phyloP scores from a whole-genome alignment of 176 grass and related monocot species.

The Eragrostis curvula region DNA sequence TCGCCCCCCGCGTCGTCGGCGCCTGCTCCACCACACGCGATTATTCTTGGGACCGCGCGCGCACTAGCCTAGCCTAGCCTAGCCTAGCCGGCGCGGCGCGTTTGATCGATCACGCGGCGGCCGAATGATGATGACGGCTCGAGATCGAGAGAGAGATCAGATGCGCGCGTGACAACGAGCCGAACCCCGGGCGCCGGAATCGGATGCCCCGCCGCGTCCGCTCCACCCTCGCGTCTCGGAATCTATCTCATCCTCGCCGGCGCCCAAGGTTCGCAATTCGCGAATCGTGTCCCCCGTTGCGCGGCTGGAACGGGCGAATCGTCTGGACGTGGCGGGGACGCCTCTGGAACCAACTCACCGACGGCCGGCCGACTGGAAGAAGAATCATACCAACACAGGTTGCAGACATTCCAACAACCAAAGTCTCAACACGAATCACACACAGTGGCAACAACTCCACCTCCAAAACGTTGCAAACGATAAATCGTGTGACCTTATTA shows the following conservation, averaged over 20 bases:
- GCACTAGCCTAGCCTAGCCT: no score
- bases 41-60: slow-evolving; percentile 23
- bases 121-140: not conserved
- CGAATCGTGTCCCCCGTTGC: not conserved
- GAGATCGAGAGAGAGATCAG: no score
- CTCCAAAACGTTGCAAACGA: not conserved
- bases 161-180: not conserved
- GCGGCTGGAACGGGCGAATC: not conserved
- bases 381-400: not conserved
- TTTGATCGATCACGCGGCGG: not conserved
- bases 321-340: not conserved
- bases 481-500: not conserved
- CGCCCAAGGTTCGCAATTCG: not conserved
- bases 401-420: not conserved
- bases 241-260: not conserved
- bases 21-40: not conserved
- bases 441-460: not conserved
- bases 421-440: not conserved
- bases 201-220: slow-evolving; percentile 18
- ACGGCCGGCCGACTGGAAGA: not conserved
- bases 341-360: not conserved
- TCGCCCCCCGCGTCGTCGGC: not conserved
- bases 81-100: not conserved
- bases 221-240: not conserved
- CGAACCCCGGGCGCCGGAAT: not conserved